Evolutionary conservation across 208 protist species (phyloP), one percentile per base, ranked within the genome.

Genomic region (Balamuthia mandrillaris): DNA sequence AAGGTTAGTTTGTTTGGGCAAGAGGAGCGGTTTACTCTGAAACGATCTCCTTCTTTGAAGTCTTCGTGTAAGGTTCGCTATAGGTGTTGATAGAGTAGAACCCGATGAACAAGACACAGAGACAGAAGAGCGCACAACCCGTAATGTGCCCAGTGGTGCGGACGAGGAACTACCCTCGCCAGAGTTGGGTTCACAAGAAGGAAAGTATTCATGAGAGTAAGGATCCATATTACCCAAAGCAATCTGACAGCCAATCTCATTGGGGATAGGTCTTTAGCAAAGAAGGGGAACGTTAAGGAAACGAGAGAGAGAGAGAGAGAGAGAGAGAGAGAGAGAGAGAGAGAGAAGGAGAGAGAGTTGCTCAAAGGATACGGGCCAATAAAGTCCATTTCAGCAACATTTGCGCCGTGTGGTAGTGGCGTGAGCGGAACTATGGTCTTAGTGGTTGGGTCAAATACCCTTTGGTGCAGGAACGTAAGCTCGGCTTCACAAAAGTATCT

Each of bases 391-490:
- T 21, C 1, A 3, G 72, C 41, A 1, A 39, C 16, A 24, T 81
- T 49, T 33, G 60, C 6, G 2, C 47, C 47, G 2, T 81, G 47
- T 2, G 72, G 72, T 24, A 61, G 60, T 2, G 72, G 72, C 41
- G 51, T 81, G 10, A 81, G 31, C 14, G 72, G 72, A 24, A 81
- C 31, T 27, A 81, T 24, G 47, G 41, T 27, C 10, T 37, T 29
- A 24, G 54, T 81, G 51, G 60, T 60, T 33, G 54, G 72, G 33
- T 81, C 72, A 60, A 37, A 81, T 18, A 81, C 72, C 3, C 24
- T 42, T 31, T 81, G 72, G 37, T 81, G 72, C 41, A 63, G 44
- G 47, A 81, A 81, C 18, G 72, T 81, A n/a, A 33, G 44, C 47
- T 81, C 72, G 0, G 72, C 72, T 3, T 49, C 16, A 16, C 60